Percentiles rank a stretch among this genome's conserved stretches.
Evolutionary conservation across 192 early-diverging fungal genomes (phyloP).

Genomic region (Borealophlyctis nickersoniae): DNA sequence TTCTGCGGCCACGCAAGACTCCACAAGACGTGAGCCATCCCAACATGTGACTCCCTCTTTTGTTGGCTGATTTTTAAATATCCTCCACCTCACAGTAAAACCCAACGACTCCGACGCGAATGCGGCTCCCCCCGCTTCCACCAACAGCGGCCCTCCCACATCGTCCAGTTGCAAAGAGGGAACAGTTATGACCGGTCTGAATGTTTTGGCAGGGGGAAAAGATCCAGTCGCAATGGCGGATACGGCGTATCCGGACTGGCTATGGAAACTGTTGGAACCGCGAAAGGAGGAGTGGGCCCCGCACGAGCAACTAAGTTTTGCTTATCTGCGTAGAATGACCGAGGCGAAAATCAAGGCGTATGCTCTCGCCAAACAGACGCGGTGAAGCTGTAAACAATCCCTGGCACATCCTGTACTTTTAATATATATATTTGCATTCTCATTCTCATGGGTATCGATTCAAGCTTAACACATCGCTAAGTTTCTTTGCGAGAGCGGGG

Average conservation of each 20-base stretch:
- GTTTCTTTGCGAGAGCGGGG: constrained; percentile 31
- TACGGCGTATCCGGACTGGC: constrained; percentile 85
- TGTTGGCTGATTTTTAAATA: no score
- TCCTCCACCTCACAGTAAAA: no score
- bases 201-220: constrained; percentile 75
- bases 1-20: no score
- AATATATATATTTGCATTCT: no score
- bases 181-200: constrained; percentile 80
- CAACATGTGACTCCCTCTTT: no score
- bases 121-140: no score
- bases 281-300: constrained; percentile 23
- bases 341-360: constrained; percentile 42
- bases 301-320: constrained; percentile 33
- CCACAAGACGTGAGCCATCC: no score
- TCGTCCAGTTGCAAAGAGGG: constrained; percentile 50
- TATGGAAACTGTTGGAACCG: constrained; percentile 83
- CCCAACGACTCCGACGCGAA: no score
- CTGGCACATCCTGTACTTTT: no score
- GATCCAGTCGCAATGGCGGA: constrained; percentile 85
- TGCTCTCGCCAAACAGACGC: constrained; percentile 28
- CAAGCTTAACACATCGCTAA: constrained; percentile 11
- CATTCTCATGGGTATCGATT: no score
- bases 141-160: constrained; percentile 1
- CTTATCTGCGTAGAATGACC: constrained; percentile 39
- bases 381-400: no score